Evolutionary conservation across 805 yeast genomes (phyloP).

Genomic region (Vanderwaltozyma polyspora): DNA sequence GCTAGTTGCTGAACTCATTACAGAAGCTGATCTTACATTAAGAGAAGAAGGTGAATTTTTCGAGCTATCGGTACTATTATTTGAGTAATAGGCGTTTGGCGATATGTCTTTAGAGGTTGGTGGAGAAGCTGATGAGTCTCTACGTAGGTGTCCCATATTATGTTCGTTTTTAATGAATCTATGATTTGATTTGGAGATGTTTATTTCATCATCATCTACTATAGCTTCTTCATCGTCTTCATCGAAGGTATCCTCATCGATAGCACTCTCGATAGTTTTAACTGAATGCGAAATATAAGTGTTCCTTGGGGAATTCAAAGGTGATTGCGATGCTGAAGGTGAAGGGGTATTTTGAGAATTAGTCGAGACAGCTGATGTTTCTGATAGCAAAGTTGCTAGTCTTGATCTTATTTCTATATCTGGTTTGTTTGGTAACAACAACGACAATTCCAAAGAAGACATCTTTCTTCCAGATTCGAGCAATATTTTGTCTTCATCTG

Average conservation of each 20-base stretch:
- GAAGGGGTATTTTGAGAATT: conserved; percentile 5
- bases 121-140: neutral
- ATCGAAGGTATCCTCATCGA: conserved; percentile 3
- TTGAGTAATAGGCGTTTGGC: conserved; percentile 11
- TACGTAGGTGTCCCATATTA: too few species aligned
- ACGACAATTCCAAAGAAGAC: conserved; percentile 60
- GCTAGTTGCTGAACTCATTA: neutral
- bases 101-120: conserved; percentile 12
- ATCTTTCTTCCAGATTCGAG: conserved; percentile 47
- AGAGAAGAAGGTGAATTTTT: conserved; percentile 1
- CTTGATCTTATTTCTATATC: conserved; percentile 64
- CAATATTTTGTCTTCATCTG: conserved; percentile 63
- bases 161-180: too few species aligned
- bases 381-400: conserved; percentile 32
- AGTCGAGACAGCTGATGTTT: too few species aligned
- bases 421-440: conserved; percentile 60
- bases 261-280: neutral
- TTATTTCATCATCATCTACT: conserved; percentile 1
- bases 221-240: conserved; percentile 1
- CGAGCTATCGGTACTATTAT: neutral
- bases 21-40: conserved; percentile 1
- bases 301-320: conserved; percentile 4
- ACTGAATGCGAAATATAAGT: neutral
- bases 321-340: conserved; percentile 11
- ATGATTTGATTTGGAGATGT: neutral